Base-by-base conservation (phyloP, 176 grass and related monocot species). In the Calamus simplicifolius region DNA sequence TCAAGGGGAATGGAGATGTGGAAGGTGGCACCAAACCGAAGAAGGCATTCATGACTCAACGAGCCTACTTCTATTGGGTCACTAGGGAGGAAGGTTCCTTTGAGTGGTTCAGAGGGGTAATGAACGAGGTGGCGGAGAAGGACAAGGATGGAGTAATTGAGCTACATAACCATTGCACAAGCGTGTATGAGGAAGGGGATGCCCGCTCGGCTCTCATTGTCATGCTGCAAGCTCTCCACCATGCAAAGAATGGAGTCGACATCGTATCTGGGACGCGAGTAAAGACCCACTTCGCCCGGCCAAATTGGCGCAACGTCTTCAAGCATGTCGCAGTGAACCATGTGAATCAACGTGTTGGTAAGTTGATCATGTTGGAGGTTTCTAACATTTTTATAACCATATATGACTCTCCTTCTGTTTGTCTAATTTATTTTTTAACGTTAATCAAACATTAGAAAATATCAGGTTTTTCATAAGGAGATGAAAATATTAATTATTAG, bases 131-230 rank as follows among this genome's bases (percentile, higher is more conserved):
- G 21, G 93, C 79, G 48, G 84, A 88, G 79, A 84, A 81, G 16
- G 93, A 98, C 69, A 48, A 50, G 27, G 49, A 68, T 1, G 76
- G 76, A 14, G 66, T 76, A 29, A 87, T 98, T 31, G 93, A 98
- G 84, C 82, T 98, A 10, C 93, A 98, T 79, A 98, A 98, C 76
- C 84, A 98, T 77, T 98, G 93, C 84, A 98, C 93, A 0, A 85
- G 84, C 58, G 84, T 98, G 61, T 98, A 98, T 69, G 87, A 85
- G 63, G 93, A 98, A 1, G 87, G 87, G 0, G 87, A 98, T 72
- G 93, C 93, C 0, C 53, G 84, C 61, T 92, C 93, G 48, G 87
- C 87, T 6, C 67, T 98, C 66, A 76, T 98, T 58, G 66, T 85
- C 31, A 98, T 98, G 87, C 80, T 98, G 31, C 93, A 92, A 69